phyloP scores from a whole-genome alignment of 2,329 filamentous ascomycete species.

The Xylariaceae sp. region DNA sequence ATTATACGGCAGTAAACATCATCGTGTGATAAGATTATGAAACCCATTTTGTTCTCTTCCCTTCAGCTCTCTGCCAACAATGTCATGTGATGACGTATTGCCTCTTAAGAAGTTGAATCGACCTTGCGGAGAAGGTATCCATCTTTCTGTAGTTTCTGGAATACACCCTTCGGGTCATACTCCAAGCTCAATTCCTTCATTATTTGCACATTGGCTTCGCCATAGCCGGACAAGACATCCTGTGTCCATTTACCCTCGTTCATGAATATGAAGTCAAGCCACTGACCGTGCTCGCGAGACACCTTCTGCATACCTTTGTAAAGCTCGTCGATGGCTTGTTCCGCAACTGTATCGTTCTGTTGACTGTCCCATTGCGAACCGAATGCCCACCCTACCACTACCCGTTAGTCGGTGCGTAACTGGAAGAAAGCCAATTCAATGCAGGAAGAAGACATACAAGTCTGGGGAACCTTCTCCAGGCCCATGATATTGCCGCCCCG shows the following conservation, averaged over 20 bases:
- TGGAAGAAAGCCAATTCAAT: neutral
- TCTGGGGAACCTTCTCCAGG: slow-evolving; percentile 13
- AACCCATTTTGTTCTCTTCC: too few species aligned
- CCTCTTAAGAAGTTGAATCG: neutral
- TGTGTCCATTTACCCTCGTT: slow-evolving; percentile 4
- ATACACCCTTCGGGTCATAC: slow-evolving; percentile 1
- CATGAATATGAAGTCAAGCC: slow-evolving; percentile 2
- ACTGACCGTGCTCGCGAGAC: neutral
- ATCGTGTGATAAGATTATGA: too few species aligned
- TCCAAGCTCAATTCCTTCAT: neutral
- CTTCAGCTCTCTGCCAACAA: too few species aligned
- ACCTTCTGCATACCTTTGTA: neutral
- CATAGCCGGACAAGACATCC: slow-evolving; percentile 1
- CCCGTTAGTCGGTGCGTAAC: neutral
- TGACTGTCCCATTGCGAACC: neutral
- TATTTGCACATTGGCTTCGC: neutral
- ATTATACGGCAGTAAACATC: too few species aligned
- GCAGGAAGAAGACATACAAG: slow-evolving; percentile 13
- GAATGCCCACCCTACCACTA: neutral
- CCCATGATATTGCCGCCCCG: slow-evolving; percentile 11
- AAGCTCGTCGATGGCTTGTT: slow-evolving; percentile 2
- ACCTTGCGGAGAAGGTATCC: neutral
- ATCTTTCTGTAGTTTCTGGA: neutral
- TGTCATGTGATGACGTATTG: too few species aligned
- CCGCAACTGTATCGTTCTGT: neutral